Conservation (phyloP, 169 alveolate species). For the Pseudocohnilembus persalinus region DNA sequence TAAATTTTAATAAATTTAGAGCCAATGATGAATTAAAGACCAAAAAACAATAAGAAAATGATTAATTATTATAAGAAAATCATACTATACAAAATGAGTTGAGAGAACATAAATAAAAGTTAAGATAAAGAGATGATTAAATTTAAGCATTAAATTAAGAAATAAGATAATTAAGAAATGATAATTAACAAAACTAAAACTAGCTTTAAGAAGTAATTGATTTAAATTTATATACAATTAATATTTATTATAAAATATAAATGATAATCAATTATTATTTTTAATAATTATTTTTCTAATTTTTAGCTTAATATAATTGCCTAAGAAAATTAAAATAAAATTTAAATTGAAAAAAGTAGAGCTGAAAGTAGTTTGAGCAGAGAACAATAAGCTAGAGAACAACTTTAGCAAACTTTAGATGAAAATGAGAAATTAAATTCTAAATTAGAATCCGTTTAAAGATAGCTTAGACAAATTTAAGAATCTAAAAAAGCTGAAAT, state of each 20-base stretch:
- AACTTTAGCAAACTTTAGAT: background rate
- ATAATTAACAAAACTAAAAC: no score
- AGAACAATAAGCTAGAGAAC: conserved; percentile 26
- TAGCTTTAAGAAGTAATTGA: background rate
- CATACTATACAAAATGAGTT: conserved; percentile 7
- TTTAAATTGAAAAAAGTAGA: conserved; percentile 20
- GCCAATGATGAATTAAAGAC: conserved; percentile 16
- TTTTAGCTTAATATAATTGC: background rate
- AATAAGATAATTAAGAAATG: conserved; percentile 4
- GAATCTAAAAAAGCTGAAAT: conserved; percentile 5
- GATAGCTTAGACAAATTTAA: background rate
- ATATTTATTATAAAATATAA: background rate
- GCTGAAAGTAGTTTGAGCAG: conserved; percentile 17
- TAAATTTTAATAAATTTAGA: background rate
- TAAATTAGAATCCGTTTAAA: conserved; percentile 12
- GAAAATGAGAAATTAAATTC: background rate
- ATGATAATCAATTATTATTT: conserved; percentile 2
- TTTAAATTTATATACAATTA: no score
- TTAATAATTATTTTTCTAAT: background rate
- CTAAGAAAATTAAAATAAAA: background rate
- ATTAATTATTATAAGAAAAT: conserved; percentile 21
- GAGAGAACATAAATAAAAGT: conserved; percentile 13
- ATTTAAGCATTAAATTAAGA: conserved; percentile 1
- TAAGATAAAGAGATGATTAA: background rate
- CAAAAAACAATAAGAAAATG: conserved; percentile 20